A percentile compares a stretch with the other conserved stretches of the same genome.
phyloP scores from a whole-genome alignment of 2,329 filamentous ascomycete genomes.

The Exophiala calicioides region DNA sequence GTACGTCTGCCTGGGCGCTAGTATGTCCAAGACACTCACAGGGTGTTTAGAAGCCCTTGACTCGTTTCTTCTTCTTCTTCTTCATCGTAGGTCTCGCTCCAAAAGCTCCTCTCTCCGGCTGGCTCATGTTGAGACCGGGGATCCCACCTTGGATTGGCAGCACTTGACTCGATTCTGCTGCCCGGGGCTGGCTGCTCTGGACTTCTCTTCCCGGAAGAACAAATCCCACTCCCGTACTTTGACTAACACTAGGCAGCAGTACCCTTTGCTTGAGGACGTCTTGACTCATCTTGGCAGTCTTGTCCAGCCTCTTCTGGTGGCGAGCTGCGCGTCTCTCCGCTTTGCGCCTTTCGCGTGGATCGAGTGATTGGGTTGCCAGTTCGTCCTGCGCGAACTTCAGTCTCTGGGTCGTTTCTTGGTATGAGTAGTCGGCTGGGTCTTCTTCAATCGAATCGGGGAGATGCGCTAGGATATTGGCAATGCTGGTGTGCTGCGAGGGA shows the following conservation, averaged over 20 bases:
- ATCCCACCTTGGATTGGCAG: slow-evolving; percentile 5
- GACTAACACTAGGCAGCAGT: slow-evolving; percentile 15
- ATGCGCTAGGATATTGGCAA: slow-evolving; percentile 17
- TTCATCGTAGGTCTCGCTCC: slow-evolving; percentile 16
- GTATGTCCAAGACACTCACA: neutral
- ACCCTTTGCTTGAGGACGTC: slow-evolving; percentile 13
- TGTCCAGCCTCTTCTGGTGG: slow-evolving; percentile 19
- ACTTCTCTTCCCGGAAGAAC: slow-evolving; percentile 19
- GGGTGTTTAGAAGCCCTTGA: slow-evolving; percentile 24
- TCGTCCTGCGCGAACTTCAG: slow-evolving; percentile 20
- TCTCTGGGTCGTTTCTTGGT: slow-evolving; percentile 18
- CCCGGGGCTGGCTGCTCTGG: slow-evolving; percentile 23
- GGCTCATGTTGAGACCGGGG: slow-evolving; percentile 23
- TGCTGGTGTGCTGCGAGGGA: slow-evolving; percentile 4
- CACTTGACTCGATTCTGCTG: slow-evolving; percentile 17
- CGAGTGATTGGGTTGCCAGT: slow-evolving; percentile 18
- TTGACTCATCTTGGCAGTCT: slow-evolving; percentile 13
- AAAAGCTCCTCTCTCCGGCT: slow-evolving; percentile 28
- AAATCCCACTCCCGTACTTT: neutral
- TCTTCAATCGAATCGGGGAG: slow-evolving; percentile 19
- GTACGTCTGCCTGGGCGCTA: slow-evolving; percentile 11
- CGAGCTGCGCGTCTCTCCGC: slow-evolving; percentile 15
- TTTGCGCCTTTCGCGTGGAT: slow-evolving; percentile 20
- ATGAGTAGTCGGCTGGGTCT: slow-evolving; percentile 24
- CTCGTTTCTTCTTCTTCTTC: slow-evolving; percentile 19